A percentile compares a stretch with the other conserved stretches of the same genome.
Evolutionary conservation across 2,329 filamentous ascomycete species (phyloP).

Genomic region (Diaporthe citrichinensis): DNA sequence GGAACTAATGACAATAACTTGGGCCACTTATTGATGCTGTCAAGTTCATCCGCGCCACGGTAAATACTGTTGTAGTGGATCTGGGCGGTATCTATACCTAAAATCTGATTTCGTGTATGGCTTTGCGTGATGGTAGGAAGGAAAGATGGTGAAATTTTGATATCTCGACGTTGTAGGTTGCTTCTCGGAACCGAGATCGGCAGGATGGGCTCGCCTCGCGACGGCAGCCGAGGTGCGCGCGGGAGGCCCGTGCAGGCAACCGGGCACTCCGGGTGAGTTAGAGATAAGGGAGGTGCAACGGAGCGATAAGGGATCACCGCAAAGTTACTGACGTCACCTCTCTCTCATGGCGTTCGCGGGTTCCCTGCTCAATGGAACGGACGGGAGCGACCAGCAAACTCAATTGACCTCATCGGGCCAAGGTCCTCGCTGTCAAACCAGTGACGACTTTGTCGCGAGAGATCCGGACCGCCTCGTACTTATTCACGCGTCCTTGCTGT

Average conservation of each 20-base stretch:
- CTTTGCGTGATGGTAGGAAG: no score
- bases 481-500: background rate
- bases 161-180: background rate
- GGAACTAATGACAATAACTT: no score
- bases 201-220: conserved; percentile 12
- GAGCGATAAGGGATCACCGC: background rate
- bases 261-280: background rate
- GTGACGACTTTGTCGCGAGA: conserved; percentile 32
- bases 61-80: no score
- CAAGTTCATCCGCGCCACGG: no score
- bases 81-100: no score
- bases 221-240: conserved; percentile 1
- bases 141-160: background rate
- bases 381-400: background rate
- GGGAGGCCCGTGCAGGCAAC: background rate
- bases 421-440: background rate
- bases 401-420: conserved; percentile 26
- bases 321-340: conserved; percentile 19
- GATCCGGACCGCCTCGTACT: conserved; percentile 17
- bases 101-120: no score
- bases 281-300: conserved; percentile 3
- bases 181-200: conserved; percentile 11
- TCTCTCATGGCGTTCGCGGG: conserved; percentile 12
- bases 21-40: no score
- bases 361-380: conserved; percentile 25